Evolutionary conservation across 2,329 filamentous ascomycete species (phyloP), one percentile per base, ranked within the genome.

Genomic region (Botryotinia globosa): DNA sequence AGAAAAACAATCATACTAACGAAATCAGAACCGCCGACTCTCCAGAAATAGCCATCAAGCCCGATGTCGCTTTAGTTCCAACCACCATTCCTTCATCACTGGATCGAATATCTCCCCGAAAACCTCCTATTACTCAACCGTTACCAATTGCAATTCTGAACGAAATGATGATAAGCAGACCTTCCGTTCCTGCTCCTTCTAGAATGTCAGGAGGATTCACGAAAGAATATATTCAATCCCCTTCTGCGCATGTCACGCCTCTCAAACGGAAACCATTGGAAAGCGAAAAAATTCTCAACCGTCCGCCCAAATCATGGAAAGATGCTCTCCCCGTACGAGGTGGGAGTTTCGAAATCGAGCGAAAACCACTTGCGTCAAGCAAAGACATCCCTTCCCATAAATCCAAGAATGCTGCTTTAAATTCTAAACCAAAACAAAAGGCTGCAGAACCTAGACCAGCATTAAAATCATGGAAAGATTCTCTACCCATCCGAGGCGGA

Each of bases 51-150:
- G 56, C 75, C 34, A 72, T 78, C 7, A 73, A 74, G 25, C 74
- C 77, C 20, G 72, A 78, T 54, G 54, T 79, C 29, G 72, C 69
- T 73, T 76, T 76, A 45, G 75, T 74, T 58, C 76, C 76, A 65
- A 74, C 76, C 2, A 74, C n/a, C 16, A 74, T 77, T 39, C 73
- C 76, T 8, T 73, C 77, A 22, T 75, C 74, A n/a, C 74, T 77
- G 56, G 76, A 76, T 58, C 77, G 76, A 76, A 74, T 66, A 22
- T 62, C 72, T 14, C 73, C 74, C 0, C 73, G 66, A 32, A 76
- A 78, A 54, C 74, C 75, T 14, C 72, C 74, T 4, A 62, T 77
- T 22, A 67, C 74, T 29, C 74, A 76, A 67, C 64, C 77, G 3
- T 45, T 77, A 9, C 75, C 75, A 20, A 64, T 75, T 39, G 73